Evolutionary conservation across 2,329 filamentous ascomycete genomes (phyloP), one percentile per base, ranked within the genome.

Genomic region (Alternaria sp.): DNA sequence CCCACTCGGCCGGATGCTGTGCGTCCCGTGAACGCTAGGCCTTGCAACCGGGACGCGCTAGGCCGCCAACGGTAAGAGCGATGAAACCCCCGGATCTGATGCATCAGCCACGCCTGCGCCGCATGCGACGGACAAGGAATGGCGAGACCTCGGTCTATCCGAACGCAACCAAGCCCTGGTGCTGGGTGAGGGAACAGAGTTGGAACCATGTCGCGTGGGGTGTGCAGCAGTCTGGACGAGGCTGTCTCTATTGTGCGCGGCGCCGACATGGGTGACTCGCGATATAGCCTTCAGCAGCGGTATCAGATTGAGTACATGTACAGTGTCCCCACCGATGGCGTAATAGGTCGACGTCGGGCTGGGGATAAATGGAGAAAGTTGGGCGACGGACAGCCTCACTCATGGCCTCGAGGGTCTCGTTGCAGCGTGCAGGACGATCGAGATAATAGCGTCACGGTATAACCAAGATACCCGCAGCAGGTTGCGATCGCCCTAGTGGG

Each of bases 11-110:
- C 71, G 71, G 71, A 70, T 65, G 43, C 40, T 62, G 49, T 54
- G 62, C 62, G 52, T 63, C 67, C 71, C 70, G 71, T 57, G 53
- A 32, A 62, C 65, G 59, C 69, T 71, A 65, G 36, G 66, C 61
- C 61, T 23, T 15, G 23, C 44, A 17, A 5, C 50, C 62, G 66
- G 63, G 60, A 44, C 44, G 36, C 57, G 59, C 66, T 57, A 61
- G 50, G 6, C 40, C 12, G 10, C 2, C 3, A 11, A 2, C 0
- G 53, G 59, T 3, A 26, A 65, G 59, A 58, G 13, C 28, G 11
- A 52, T 40, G 25, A n/a, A 45, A 28, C 65, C 66, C 58, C 59
- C 62, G 60, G 59, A 68, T 66, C 66, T 62, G 62, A 49, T 53
- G 54, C 53, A 45, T 61, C 59, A 69, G 68, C 68, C 67, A 69